These are phyloP conservation scores for Dysphania ambrosioides DNA, from an alignment of 148 eudicot genomes.

Conservation along the genomic window DNA sequence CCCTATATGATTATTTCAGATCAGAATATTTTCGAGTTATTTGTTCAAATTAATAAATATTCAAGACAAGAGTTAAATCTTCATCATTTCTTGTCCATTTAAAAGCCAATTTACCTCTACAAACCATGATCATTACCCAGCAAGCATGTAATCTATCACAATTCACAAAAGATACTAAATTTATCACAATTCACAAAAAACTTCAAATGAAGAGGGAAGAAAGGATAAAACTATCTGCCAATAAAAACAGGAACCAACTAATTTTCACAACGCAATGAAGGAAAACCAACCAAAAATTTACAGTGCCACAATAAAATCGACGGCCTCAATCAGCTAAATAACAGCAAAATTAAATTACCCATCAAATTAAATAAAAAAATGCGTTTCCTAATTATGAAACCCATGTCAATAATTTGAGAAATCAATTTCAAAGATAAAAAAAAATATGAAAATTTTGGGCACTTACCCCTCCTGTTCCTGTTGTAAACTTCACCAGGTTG, in stretches of 20 bases:
- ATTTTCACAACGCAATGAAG: background rate
- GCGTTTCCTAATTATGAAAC: background rate
- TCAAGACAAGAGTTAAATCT: too few species aligned
- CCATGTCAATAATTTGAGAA: background rate
- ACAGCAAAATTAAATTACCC: background rate
- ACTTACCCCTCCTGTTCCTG: background rate
- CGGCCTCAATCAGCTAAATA: background rate
- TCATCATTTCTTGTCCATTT: too few species aligned
- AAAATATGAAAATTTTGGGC: background rate
- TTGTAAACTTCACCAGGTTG: too few species aligned
- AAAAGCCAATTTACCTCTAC: too few species aligned
- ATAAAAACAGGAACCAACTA: background rate
- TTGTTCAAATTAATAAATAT: too few species aligned
- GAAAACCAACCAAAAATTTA: background rate
- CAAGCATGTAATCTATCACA: background rate
- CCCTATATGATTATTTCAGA: too few species aligned
- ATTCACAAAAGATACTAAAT: background rate
- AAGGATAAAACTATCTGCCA: background rate
- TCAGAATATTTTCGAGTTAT: too few species aligned
- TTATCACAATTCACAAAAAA: too few species aligned
- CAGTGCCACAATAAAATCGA: background rate
- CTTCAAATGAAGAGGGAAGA: too few species aligned
- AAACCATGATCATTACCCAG: too few species aligned
- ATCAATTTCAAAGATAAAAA: background rate
- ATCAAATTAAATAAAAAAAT: too few species aligned